Evolutionary conservation across 805 yeast genomes (phyloP).

Genomic region (Millerago galiae): DNA sequence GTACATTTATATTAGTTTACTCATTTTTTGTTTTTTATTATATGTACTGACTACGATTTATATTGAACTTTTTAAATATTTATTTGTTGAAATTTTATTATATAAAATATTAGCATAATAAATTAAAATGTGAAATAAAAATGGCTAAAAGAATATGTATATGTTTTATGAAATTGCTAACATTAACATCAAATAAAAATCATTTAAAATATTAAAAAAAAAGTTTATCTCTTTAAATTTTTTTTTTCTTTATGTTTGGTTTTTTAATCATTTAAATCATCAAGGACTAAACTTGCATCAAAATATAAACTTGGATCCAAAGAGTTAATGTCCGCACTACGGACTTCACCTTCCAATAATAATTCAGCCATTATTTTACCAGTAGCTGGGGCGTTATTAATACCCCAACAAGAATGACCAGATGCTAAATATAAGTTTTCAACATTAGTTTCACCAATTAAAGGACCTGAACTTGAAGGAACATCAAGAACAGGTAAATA

Average conservation of each 20-base stretch:
- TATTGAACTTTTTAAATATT: too few relatives aligned
- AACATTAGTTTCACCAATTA: constrained; percentile 90
- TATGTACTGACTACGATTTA: not conserved
- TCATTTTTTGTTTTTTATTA: too few relatives aligned
- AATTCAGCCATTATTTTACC: constrained; percentile 91
- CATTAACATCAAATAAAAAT: too few relatives aligned
- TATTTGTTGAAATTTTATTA: not conserved
- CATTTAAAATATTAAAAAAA: not conserved
- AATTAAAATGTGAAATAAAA: too few relatives aligned
- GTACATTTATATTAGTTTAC: too few relatives aligned
- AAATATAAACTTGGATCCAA: constrained; percentile 84
- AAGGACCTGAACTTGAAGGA: constrained; percentile 87
- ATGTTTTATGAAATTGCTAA: too few relatives aligned
- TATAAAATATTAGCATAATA: too few relatives aligned
- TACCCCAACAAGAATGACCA: constrained; percentile 99
- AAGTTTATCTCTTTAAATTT: not conserved
- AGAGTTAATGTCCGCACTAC: constrained; percentile 71
- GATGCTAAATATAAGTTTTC: constrained; percentile 71
- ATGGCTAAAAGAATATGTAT: too few relatives aligned
- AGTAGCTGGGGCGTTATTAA: constrained; percentile 94
- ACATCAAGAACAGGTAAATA: constrained; percentile 92
- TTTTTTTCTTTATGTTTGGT: not conserved
- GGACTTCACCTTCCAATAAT: constrained; percentile 74
- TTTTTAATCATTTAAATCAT: constrained; percentile 7
- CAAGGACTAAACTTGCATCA: constrained; percentile 49